A percentile compares a stretch with the other conserved stretches of the same genome.
phyloP scores from a whole-genome alignment of 2,329 filamentous ascomycete genomes.

The Xylaria polymorpha region DNA sequence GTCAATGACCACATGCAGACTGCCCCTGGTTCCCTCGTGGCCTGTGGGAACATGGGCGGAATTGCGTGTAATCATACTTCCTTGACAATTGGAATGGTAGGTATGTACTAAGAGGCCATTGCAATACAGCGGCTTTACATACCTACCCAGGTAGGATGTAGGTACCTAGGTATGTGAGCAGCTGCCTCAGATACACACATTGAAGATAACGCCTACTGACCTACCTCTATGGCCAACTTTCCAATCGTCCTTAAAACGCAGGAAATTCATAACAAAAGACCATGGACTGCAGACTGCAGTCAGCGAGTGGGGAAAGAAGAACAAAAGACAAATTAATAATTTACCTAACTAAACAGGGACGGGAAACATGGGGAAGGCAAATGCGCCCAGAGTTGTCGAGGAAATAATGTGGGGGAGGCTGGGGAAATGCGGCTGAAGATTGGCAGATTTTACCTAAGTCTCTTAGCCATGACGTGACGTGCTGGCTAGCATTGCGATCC shows the following conservation, averaged over 20 bases:
- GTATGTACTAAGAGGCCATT: neutral
- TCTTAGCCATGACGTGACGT: conserved; percentile 25
- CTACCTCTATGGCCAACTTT: no score
- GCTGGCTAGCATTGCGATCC: conserved; percentile 32
- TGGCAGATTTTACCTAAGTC: conserved; percentile 16
- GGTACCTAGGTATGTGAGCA: neutral
- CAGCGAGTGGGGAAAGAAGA: conserved; percentile 21
- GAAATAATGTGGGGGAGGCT: conserved; percentile 31
- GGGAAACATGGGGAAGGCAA: conserved; percentile 20
- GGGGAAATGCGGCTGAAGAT: conserved; percentile 39
- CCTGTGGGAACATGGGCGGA: conserved; percentile 28
- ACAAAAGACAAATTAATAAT: neutral
- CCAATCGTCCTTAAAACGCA: neutral
- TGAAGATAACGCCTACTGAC: neutral
- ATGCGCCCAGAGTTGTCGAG: conserved; percentile 1
- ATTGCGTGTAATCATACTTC: neutral
- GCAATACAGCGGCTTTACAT: neutral
- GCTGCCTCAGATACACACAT: neutral
- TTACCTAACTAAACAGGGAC: conserved; percentile 1
- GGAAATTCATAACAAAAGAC: neutral
- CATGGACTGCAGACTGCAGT: conserved; percentile 5
- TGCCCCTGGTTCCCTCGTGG: conserved; percentile 32
- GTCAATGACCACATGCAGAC: conserved; percentile 34
- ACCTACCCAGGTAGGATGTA: no score
- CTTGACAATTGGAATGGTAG: neutral